phyloP scores from a whole-genome alignment of 108 stramenopile species.

The Fistulifera pelliculosa region DNA sequence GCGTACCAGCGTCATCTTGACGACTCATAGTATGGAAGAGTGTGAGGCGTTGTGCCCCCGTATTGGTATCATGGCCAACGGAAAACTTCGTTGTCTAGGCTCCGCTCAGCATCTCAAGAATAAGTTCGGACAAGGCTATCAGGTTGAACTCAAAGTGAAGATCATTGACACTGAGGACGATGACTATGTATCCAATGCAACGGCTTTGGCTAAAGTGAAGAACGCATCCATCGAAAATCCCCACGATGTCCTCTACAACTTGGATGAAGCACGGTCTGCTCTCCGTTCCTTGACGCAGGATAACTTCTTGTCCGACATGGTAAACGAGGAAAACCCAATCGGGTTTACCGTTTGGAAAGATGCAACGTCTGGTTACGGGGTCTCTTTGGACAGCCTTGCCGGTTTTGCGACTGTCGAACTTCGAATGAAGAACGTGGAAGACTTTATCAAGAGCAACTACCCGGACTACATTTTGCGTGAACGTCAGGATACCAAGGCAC shows the following conservation, averaged over 20 bases:
- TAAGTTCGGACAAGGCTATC: slow-evolving; percentile 76
- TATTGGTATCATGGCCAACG: slow-evolving; percentile 94
- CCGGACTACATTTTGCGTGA: slow-evolving; percentile 53
- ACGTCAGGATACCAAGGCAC: slow-evolving; percentile 66
- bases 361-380: slow-evolving; percentile 40
- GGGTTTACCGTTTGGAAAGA: slow-evolving; percentile 51
- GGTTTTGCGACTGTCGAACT: slow-evolving; percentile 53
- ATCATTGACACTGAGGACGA: slow-evolving; percentile 26
- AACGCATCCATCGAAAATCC: slow-evolving; percentile 9
- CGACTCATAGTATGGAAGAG: slow-evolving; percentile 86
- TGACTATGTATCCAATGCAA: slow-evolving; percentile 20
- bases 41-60: slow-evolving; percentile 94
- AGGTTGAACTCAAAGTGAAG: slow-evolving; percentile 72
- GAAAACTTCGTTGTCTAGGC: slow-evolving; percentile 83
- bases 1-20: slow-evolving; percentile 68
- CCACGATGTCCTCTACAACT: slow-evolving; percentile 32
- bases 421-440: slow-evolving; percentile 40
- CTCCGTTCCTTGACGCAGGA: slow-evolving; percentile 35
- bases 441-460: slow-evolving; percentile 41
- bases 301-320: slow-evolving; percentile 32
- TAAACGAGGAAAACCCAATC: slow-evolving; percentile 29
- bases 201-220: slow-evolving; percentile 7
- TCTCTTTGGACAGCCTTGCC: slow-evolving; percentile 43
- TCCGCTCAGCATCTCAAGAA: slow-evolving; percentile 79
- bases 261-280: slow-evolving; percentile 31